A percentile compares a stretch with the other conserved stretches of the same genome.
These are phyloP conservation scores for Mycena maculata DNA, from an alignment of 768 basidiomycete species.

Conservation along the genomic window DNA sequence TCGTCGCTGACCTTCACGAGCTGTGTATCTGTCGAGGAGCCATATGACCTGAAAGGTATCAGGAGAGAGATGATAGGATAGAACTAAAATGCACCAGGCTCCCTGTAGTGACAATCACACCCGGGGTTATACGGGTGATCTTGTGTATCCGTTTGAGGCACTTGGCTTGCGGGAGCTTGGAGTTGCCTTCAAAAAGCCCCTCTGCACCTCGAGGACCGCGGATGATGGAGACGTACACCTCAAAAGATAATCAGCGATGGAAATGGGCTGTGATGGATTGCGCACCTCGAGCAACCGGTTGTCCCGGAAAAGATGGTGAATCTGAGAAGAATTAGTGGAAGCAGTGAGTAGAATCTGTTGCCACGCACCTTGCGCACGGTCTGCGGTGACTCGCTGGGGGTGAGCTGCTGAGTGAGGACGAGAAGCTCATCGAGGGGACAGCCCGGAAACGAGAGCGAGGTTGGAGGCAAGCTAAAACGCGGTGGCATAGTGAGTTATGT, in stretches of 20 bases:
- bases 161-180: background rate
- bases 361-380: background rate
- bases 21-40: background rate
- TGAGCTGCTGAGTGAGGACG: background rate
- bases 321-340: too few species aligned
- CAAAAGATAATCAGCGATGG: background rate
- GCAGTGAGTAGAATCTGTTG: too few species aligned
- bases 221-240: background rate
- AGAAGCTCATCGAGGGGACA: background rate
- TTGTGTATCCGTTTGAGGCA: background rate
- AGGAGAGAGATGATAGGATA: constrained; percentile 42
- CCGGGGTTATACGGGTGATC: background rate
- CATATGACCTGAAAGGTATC: background rate
- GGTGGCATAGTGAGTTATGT: too few species aligned
- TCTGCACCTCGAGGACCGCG: background rate
- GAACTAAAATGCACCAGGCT: background rate
- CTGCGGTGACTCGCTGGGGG: background rate
- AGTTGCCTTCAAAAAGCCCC: constrained; percentile 1
- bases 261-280: background rate
- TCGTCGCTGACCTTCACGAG: background rate
- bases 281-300: background rate
- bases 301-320: background rate
- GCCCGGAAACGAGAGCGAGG: background rate
- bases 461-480: too few species aligned
- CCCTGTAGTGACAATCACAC: background rate